These are phyloP conservation scores for Boletus pseudopeckii DNA, from an alignment of 768 basidiomycete species.

Conservation along the genomic window DNA sequence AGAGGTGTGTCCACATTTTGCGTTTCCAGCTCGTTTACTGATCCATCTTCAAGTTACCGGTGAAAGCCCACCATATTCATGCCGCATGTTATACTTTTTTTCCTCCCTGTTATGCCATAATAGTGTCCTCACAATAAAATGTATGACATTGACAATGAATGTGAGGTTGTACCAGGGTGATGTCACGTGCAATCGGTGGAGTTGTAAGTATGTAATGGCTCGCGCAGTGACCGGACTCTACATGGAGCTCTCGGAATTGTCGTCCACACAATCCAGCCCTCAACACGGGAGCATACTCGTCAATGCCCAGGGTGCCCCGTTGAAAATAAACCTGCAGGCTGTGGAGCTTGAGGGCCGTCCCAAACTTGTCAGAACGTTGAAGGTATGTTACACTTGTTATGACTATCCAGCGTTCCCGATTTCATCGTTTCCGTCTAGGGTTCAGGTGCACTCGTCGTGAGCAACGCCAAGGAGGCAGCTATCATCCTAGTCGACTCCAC, in stretches of 20 bases:
- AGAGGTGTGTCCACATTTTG: constrained; percentile 54
- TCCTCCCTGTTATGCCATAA: constrained; percentile 36
- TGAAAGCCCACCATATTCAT: constrained; percentile 33
- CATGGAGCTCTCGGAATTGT: constrained; percentile 23
- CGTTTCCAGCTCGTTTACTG: constrained; percentile 7
- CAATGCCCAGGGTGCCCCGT: constrained; percentile 37
- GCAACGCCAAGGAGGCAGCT: constrained; percentile 48
- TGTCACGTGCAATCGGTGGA: constrained; percentile 9
- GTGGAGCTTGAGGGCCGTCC: constrained; percentile 48
- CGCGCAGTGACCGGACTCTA: not conserved
- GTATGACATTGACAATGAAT: constrained; percentile 14
- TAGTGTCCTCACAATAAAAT: constrained; percentile 33
- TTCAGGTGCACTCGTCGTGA: constrained; percentile 52
- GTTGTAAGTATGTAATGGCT: not conserved
- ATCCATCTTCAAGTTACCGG: constrained; percentile 61
- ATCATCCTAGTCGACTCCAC: constrained; percentile 59
- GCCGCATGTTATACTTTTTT: constrained; percentile 43
- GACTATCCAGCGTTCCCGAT: not conserved
- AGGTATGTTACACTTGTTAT: constrained; percentile 34
- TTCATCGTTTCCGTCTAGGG: constrained; percentile 37
- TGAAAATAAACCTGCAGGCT: constrained; percentile 57
- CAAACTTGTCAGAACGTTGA: constrained; percentile 48
- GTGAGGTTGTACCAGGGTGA: too few relatives aligned
- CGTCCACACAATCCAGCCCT: constrained; percentile 9
- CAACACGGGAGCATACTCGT: constrained; percentile 35